Evolutionary conservation across 768 basidiomycete species (phyloP), one percentile per base, ranked within the genome.

Genomic region (Lentinula aciculospora): DNA sequence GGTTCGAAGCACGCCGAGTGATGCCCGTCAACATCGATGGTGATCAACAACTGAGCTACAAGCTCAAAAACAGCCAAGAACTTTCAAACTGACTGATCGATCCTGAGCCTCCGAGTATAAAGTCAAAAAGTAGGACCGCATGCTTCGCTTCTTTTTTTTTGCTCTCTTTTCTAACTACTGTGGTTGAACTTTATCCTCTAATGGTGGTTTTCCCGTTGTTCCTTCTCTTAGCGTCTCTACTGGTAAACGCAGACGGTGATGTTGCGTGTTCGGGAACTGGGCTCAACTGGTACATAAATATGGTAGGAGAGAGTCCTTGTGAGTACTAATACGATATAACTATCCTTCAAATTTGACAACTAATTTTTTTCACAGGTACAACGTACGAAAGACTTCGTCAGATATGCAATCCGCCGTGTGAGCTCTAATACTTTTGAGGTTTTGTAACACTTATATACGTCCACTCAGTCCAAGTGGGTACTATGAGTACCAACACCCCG

Each of bases 231-330:
- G 1, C 23, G 19, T 21, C n/a, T 44, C n/a, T 44, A 23, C 9
- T 9, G 7, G 42, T 44, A 28, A 37, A 45, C 15, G 54, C 56
- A n/a, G 56, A 19, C 3, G 66, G 63, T 29, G 63, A 68, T 21
- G 62, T 65, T 3, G 61, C 64, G 7, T 69, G 67, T 47, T 45
- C 50, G 12, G 63, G 61, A 17, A 62, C 56, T 54, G 45, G 58
- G 36, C 48, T 66, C 17, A 62, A 69, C 21, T 69, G 67, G 66
- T 68, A 69, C 53, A 66, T 66, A 7, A 57, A 59, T 32, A 59
- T 60, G 3, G 66, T 67, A 3, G 68, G 67, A 23, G 68, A 69
- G 53, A 63, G 67, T 32, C 67, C 68, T 19, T 68, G 67, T 68
- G 47, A 60, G 68, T 34, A 27, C 32, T 25, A 27, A 27, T 1